Conservation (phyloP, 495 filamentous ascomycete genomes). For the Daldinia childiae region DNA sequence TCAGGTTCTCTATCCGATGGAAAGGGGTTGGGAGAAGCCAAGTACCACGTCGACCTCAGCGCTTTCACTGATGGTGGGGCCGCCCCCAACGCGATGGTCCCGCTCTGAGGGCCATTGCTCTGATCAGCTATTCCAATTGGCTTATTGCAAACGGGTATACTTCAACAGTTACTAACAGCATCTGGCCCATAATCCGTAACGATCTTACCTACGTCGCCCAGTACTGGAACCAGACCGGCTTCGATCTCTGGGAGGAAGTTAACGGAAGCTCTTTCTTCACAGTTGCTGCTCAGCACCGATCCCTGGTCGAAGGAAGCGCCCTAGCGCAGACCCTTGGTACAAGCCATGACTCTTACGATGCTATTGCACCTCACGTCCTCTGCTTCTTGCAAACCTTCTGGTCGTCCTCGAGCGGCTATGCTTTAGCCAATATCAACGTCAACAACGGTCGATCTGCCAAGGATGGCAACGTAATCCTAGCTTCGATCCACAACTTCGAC, state of each 20-base stretch:
- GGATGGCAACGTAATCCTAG: constrained; percentile 71
- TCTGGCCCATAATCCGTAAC: constrained; percentile 73
- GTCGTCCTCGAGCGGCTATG: constrained; percentile 61
- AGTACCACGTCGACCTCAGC: constrained; percentile 68
- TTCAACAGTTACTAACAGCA: constrained; percentile 49
- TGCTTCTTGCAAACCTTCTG: constrained; percentile 74
- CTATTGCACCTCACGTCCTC: constrained; percentile 66
- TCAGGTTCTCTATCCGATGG: constrained; percentile 62
- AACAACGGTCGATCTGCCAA: constrained; percentile 63
- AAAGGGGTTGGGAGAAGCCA: constrained; percentile 67
- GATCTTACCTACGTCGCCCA: constrained; percentile 75
- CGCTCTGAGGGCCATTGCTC: constrained; percentile 71
- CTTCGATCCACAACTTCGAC: constrained; percentile 72
- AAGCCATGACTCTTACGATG: constrained; percentile 58
- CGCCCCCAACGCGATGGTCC: constrained; percentile 79
- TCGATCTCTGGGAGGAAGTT: constrained; percentile 79
- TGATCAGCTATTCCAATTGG: constrained; percentile 59
- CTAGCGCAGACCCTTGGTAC: constrained; percentile 60
- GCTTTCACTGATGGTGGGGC: constrained; percentile 73
- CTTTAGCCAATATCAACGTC: constrained; percentile 65
- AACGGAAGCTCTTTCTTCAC: constrained; percentile 69
- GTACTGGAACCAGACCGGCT: constrained; percentile 76
- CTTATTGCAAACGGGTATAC: constrained; percentile 59
- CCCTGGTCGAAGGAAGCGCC: constrained; percentile 70
- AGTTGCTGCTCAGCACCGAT: constrained; percentile 53